Evolutionary conservation across 2,329 filamentous ascomycete genomes (phyloP).

Genomic region (Aspergillus japonicus): DNA sequence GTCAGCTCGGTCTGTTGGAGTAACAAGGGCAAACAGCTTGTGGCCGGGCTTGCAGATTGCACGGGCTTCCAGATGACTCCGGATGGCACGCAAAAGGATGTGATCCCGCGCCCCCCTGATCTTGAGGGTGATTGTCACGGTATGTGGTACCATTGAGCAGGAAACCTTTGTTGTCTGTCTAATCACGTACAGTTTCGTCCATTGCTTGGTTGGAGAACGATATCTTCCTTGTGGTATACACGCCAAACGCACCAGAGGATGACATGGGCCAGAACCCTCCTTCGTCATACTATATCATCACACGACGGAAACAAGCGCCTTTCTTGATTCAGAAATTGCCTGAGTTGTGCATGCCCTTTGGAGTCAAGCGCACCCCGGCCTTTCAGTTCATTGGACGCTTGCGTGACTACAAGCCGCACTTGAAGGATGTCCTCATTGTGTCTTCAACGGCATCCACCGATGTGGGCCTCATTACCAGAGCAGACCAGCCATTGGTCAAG

Average conservation of each 20-base stretch:
- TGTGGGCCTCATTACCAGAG: conserved; percentile 73
- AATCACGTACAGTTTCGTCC: conserved; percentile 60
- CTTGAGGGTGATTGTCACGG: conserved; percentile 64
- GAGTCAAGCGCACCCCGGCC: conserved; percentile 62
- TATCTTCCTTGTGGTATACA: conserved; percentile 78
- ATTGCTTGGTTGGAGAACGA: conserved; percentile 87
- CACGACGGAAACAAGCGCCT: conserved; percentile 58
- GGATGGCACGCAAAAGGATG: conserved; percentile 71
- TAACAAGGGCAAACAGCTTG: conserved; percentile 84
- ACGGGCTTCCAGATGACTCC: conserved; percentile 80
- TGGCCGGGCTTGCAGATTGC: conserved; percentile 80
- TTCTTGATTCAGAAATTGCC: conserved; percentile 73
- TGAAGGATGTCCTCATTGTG: conserved; percentile 79
- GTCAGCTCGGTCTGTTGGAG: conserved; percentile 91
- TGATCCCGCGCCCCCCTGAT: conserved; percentile 73
- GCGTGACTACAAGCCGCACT: conserved; percentile 73
- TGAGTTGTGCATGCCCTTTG: conserved; percentile 73
- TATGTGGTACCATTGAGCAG: conserved; percentile 43
- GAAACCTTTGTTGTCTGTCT: conserved; percentile 2
- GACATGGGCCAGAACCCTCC: conserved; percentile 54
- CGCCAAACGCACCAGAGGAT: conserved; percentile 56
- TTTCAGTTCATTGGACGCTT: conserved; percentile 78
- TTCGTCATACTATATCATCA: conserved; percentile 78
- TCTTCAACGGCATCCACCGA: conserved; percentile 78
- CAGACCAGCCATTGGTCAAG: conserved; percentile 64